Percentiles rank a stretch among this genome's conserved stretches.
These are phyloP conservation scores for Phlebiopsis gigantea DNA, from an alignment of 768 basidiomycete species.

Conservation along the genomic window DNA sequence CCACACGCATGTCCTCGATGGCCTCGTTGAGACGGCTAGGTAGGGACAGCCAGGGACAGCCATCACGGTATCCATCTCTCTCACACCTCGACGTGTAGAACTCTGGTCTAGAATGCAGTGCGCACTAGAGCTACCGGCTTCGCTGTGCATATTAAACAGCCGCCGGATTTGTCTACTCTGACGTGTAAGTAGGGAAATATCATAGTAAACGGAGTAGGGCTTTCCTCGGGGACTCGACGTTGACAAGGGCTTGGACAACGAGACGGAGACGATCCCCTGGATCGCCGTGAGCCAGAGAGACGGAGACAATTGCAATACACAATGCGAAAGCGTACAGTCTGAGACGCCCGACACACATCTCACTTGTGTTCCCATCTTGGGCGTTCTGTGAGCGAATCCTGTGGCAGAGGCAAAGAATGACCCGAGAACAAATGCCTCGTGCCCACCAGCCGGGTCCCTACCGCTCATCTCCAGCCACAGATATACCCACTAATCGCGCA, in stretches of 20 bases:
- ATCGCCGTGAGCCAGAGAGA: background rate
- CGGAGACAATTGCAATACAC: background rate
- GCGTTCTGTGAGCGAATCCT: background rate
- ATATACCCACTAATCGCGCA: constrained; percentile 1
- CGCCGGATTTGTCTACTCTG: background rate
- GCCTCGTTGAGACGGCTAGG: background rate
- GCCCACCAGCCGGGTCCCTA: constrained; percentile 6
- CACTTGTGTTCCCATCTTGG: background rate
- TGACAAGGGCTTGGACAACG: background rate
- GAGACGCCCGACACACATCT: constrained; percentile 5
- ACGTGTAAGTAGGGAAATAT: background rate
- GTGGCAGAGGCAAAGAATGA: constrained; percentile 1
- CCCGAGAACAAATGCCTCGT: constrained; percentile 13
- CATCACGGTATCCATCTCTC: background rate
- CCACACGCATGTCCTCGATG: background rate
- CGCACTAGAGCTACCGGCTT: background rate
- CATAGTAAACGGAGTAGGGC: background rate
- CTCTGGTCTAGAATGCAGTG: background rate
- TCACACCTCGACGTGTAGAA: background rate
- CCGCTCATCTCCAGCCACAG: background rate
- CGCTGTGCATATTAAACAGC: no score
- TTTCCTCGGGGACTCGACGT: background rate
- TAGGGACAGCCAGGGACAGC: background rate
- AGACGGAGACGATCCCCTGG: background rate
- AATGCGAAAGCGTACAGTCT: background rate